A percentile compares a stretch with the other conserved stretches of the same genome.
Evolutionary conservation across 2,329 filamentous ascomycete genomes (phyloP).

Genomic region (Mariannaea elegans): DNA sequence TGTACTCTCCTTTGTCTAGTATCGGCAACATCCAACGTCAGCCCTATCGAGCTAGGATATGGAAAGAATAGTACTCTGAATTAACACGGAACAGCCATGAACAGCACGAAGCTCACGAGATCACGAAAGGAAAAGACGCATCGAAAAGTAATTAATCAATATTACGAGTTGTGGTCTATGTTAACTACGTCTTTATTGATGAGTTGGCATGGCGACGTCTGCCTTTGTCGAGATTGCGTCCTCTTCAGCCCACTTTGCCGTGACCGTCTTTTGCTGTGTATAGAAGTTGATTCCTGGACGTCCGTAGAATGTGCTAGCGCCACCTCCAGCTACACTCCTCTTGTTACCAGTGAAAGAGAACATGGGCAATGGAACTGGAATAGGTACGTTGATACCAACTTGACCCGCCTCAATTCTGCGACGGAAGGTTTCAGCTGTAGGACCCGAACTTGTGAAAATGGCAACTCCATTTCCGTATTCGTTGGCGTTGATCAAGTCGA

Average conservation of each 20-base stretch:
- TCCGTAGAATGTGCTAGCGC: slow-evolving; percentile 76
- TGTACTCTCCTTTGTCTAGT: no score
- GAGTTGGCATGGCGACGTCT: slow-evolving; percentile 20
- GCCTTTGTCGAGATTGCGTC: slow-evolving; percentile 19
- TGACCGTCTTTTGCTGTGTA: slow-evolving; percentile 79
- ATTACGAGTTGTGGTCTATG: no score
- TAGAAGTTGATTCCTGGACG: slow-evolving; percentile 76
- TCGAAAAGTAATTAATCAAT: no score
- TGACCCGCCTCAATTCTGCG: slow-evolving; percentile 41
- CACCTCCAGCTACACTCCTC: slow-evolving; percentile 73
- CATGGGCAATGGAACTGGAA: slow-evolving; percentile 40
- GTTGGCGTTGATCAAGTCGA: slow-evolving; percentile 43
- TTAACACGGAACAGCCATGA: no score
- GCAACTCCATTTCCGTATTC: slow-evolving; percentile 47
- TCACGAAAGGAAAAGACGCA: no score
- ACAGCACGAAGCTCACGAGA: no score
- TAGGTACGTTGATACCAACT: slow-evolving; percentile 39
- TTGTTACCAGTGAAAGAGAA: slow-evolving; percentile 53
- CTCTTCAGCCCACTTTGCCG: slow-evolving; percentile 40
- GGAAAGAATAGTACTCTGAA: no score
- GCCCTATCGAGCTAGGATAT: no score
- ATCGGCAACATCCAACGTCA: no score
- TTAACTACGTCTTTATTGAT: not conserved
- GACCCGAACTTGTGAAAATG: slow-evolving; percentile 46
- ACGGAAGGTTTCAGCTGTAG: slow-evolving; percentile 44